phyloP scores from a whole-genome alignment of 2,329 filamentous ascomycete genomes.

The Paradendryphiella salina region DNA sequence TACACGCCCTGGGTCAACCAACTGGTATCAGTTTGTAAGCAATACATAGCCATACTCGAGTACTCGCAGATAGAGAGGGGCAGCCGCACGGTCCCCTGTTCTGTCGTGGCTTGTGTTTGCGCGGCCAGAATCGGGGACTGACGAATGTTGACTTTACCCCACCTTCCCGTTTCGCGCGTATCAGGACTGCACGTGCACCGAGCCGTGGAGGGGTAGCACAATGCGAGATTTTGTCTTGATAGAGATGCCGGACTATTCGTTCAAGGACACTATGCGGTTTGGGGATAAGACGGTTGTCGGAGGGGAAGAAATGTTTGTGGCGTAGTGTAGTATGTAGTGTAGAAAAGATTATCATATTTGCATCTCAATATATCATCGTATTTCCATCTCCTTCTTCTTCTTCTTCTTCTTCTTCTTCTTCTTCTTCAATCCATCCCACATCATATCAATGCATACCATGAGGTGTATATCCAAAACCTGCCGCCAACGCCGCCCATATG shows the following conservation, averaged over 20 bases:
- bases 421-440: background rate
- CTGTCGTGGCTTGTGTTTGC: background rate
- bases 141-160: background rate
- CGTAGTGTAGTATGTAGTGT: background rate
- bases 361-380: background rate
- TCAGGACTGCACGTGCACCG: background rate
- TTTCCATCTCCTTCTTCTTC: background rate
- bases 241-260: background rate
- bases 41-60: background rate
- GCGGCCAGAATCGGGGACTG: background rate
- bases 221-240: constrained; percentile 6
- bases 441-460: background rate
- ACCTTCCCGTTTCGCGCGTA: background rate
- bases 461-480: constrained; percentile 1
- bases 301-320: background rate
- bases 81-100: background rate
- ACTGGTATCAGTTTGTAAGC: background rate
- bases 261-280: no score
- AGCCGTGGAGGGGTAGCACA: constrained; percentile 15
- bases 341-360: background rate
- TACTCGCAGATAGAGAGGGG: background rate
- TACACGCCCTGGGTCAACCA: no score
- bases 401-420: no score
- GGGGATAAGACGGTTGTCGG: no score
- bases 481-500: constrained; percentile 30